Evolutionary conservation across 129 eudicot genomes (phyloP).

Genomic region (Chrysanthemum seticuspe): DNA sequence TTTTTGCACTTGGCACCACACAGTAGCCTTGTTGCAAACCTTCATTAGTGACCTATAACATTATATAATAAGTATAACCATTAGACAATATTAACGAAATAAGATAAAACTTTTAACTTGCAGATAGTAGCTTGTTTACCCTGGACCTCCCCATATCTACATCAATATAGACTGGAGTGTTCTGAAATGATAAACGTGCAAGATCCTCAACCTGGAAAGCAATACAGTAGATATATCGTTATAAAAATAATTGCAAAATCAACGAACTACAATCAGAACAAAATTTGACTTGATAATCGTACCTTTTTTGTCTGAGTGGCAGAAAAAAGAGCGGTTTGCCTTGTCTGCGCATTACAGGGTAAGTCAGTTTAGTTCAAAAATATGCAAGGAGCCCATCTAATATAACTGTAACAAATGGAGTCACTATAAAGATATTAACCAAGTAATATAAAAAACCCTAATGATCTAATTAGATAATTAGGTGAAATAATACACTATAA

Average conservation of each 20-base stretch:
- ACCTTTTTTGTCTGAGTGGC: constrained; percentile 96
- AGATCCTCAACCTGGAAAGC: constrained; percentile 79
- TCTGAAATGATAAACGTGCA: constrained; percentile 80
- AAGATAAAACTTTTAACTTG: neutral
- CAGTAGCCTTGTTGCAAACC: constrained; percentile 93
- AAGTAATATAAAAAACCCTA: too few species aligned
- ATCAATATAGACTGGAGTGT: constrained; percentile 69
- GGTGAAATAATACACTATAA: neutral
- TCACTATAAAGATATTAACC: neutral
- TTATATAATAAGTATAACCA: neutral
- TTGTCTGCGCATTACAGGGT: constrained; percentile 42
- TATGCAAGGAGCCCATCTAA: neutral
- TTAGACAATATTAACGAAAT: constrained; percentile 1
- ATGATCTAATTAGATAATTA: too few species aligned
- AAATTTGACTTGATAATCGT: neutral
- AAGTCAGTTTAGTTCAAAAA: constrained; percentile 17
- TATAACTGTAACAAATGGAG: neutral
- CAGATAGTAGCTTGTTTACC: constrained; percentile 43
- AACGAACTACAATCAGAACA: constrained; percentile 32
- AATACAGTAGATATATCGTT: neutral
- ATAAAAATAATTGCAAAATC: neutral
- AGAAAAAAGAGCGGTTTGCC: constrained; percentile 93
- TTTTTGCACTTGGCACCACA: constrained; percentile 73
- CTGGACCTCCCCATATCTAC: constrained; percentile 82
- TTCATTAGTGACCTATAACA: constrained; percentile 75